phyloP scores from a whole-genome alignment of 1,139 yeast species.

The Debaryomycetaceae sp. region DNA sequence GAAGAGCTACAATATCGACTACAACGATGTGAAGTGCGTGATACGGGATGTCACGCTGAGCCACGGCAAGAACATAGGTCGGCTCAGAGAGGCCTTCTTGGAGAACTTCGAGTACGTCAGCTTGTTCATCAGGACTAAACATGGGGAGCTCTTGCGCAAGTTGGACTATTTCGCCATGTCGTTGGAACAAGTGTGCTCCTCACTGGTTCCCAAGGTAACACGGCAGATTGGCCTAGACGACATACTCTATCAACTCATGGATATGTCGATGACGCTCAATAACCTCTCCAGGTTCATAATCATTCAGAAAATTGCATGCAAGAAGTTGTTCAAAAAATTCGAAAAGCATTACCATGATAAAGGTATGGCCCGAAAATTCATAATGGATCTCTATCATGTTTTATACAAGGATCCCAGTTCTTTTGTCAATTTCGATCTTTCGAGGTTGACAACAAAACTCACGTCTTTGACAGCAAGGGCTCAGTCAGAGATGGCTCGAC shows the following conservation, averaged over 20 bases:
- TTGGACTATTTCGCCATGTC: constrained; percentile 19
- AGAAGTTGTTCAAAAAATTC: constrained; percentile 79
- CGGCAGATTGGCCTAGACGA: constrained; percentile 22
- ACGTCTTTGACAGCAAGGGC: constrained; percentile 33
- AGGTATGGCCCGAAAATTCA: constrained; percentile 33
- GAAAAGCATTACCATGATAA: constrained; percentile 52
- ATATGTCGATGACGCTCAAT: constrained; percentile 59
- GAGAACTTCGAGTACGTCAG: constrained; percentile 52
- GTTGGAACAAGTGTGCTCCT: constrained; percentile 10
- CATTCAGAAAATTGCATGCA: constrained; percentile 76
- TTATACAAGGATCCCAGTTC: constrained; percentile 45
- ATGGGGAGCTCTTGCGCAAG: constrained; percentile 53
- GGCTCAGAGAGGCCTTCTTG: constrained; percentile 30
- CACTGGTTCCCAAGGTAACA: constrained; percentile 5
- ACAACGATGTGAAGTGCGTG: constrained; percentile 65
- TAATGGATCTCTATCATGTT: constrained; percentile 33
- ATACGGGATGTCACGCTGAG: constrained; percentile 37
- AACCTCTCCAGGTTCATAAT: constrained; percentile 70
- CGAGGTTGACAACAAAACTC: constrained; percentile 60
- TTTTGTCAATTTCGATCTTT: constrained; percentile 62
- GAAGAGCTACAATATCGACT: constrained; percentile 79
- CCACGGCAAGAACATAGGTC: constrained; percentile 11
- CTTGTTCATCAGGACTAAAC: constrained; percentile 62
- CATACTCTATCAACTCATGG: constrained; percentile 36
- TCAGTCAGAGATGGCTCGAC: constrained; percentile 14